Evolutionary conservation across 768 basidiomycete species (phyloP).

Genomic region (Sutorius australiensis): DNA sequence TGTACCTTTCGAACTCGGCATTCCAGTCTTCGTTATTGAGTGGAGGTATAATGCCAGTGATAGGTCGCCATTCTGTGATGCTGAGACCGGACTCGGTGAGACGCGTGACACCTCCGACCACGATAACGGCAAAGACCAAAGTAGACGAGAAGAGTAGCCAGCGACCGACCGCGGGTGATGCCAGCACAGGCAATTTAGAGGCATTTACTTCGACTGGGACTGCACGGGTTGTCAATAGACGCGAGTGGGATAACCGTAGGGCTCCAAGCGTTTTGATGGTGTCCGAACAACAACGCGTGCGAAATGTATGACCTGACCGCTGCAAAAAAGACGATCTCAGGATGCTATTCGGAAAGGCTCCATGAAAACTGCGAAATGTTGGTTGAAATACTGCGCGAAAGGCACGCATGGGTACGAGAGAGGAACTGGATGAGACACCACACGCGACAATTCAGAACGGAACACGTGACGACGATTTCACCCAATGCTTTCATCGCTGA

Average conservation of each 20-base stretch:
- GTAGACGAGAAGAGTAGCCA: slow-evolving; percentile 87
- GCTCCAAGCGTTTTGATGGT: not conserved
- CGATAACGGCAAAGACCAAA: slow-evolving; percentile 87
- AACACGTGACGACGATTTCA: slow-evolving; percentile 16
- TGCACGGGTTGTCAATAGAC: slow-evolving; percentile 39
- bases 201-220: slow-evolving; percentile 13
- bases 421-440: no score
- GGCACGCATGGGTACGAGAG: slow-evolving; percentile 15
- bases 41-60: slow-evolving; percentile 87
- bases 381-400: slow-evolving; percentile 21
- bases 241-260: slow-evolving; percentile 27
- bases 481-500: slow-evolving; percentile 22
- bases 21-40: slow-evolving; percentile 74
- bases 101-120: slow-evolving; percentile 94
- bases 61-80: slow-evolving; percentile 96
- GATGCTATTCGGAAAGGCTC: not conserved
- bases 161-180: slow-evolving; percentile 66
- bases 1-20: slow-evolving; percentile 90
- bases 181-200: slow-evolving; percentile 49
- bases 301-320: slow-evolving; percentile 2
- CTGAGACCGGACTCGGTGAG: slow-evolving; percentile 96
- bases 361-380: slow-evolving; percentile 7
- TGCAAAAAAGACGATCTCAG: slow-evolving; percentile 11
- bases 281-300: not conserved
- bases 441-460: not conserved